Conservation (phyloP, 768 basidiomycete species). For the Pleurotus eryngii region DNA sequence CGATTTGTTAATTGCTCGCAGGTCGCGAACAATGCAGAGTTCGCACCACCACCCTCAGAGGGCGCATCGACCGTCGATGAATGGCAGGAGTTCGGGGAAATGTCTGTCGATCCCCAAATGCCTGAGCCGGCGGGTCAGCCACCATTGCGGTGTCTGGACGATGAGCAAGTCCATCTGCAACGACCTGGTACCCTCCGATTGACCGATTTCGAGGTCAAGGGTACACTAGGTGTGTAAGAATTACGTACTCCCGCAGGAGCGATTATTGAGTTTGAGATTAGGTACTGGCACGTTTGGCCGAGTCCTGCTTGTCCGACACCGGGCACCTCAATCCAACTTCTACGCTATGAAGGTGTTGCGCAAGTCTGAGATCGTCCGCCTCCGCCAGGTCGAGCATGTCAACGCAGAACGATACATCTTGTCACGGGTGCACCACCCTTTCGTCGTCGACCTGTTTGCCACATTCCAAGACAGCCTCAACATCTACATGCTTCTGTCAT, state of each 20-base stretch:
- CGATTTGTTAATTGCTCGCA: conserved; percentile 15
- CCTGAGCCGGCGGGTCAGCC: conserved; percentile 23
- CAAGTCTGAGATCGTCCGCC: conserved; percentile 80
- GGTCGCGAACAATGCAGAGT: neutral
- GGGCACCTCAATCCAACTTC: conserved; percentile 47
- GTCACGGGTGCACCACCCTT: conserved; percentile 87
- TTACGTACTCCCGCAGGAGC: neutral
- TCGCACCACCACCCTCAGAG: conserved; percentile 9
- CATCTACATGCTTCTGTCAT: conserved; percentile 97
- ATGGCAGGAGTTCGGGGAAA: conserved; percentile 19
- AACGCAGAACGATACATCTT: conserved; percentile 95
- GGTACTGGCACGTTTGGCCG: conserved; percentile 97
- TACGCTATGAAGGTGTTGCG: conserved; percentile 90
- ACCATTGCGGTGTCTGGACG: conserved; percentile 62
- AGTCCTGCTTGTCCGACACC: conserved; percentile 85
- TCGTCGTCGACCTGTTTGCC: conserved; percentile 94
- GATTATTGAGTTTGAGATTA: conserved; percentile 24
- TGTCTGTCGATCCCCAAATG: conserved; percentile 14
- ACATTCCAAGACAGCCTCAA: conserved; percentile 96
- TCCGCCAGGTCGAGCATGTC: conserved; percentile 97
- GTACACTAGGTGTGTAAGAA: conserved; percentile 61
- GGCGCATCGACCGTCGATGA: conserved; percentile 16
- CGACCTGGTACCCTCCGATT: conserved; percentile 55
- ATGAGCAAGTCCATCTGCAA: conserved; percentile 64
- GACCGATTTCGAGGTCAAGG: conserved; percentile 79